Evolutionary conservation across 805 yeast genomes (phyloP).

Genomic region (Wickerhamomyces bovis): DNA sequence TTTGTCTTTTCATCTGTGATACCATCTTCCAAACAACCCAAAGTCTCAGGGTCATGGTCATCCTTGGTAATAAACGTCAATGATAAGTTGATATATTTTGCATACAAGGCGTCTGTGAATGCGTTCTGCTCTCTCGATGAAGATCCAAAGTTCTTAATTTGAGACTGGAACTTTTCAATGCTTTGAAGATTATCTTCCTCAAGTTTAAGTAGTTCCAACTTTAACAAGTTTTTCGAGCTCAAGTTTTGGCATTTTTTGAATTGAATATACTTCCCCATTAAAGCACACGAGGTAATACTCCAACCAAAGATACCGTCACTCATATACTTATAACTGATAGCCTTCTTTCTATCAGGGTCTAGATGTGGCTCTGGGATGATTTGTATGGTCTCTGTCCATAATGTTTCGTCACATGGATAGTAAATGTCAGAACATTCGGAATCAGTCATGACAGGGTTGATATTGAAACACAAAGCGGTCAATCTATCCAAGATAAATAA

Average conservation of each 20-base stretch:
- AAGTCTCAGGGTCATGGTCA: slow-evolving; percentile 9
- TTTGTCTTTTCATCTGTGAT: slow-evolving; percentile 11
- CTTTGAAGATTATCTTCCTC: slow-evolving; percentile 6
- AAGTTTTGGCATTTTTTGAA: slow-evolving; percentile 8
- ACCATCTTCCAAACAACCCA: slow-evolving; percentile 13
- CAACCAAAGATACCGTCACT: slow-evolving; percentile 33
- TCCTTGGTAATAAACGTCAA: slow-evolving; percentile 15
- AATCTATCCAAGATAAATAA: slow-evolving; percentile 34
- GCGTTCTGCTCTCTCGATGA: slow-evolving; percentile 10
- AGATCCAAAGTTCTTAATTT: slow-evolving; percentile 8
- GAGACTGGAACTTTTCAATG: not conserved
- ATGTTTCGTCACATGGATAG: slow-evolving; percentile 29
- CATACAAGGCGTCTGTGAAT: slow-evolving; percentile 16
- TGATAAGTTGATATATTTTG: slow-evolving; percentile 16
- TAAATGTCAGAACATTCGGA: slow-evolving; percentile 25
- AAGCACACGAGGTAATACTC: slow-evolving; percentile 29
- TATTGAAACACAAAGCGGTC: slow-evolving; percentile 31
- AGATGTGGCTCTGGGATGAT: slow-evolving; percentile 24
- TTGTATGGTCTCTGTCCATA: slow-evolving; percentile 25
- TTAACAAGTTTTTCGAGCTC: not conserved
- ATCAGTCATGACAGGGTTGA: slow-evolving; percentile 28
- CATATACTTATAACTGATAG: slow-evolving; percentile 22
- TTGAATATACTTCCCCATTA: slow-evolving; percentile 27
- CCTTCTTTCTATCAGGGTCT: slow-evolving; percentile 24
- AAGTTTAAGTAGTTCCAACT: slow-evolving; percentile 14